Conservation (phyloP, 2,329 filamentous ascomycete genomes). For the Nemania sp. region DNA sequence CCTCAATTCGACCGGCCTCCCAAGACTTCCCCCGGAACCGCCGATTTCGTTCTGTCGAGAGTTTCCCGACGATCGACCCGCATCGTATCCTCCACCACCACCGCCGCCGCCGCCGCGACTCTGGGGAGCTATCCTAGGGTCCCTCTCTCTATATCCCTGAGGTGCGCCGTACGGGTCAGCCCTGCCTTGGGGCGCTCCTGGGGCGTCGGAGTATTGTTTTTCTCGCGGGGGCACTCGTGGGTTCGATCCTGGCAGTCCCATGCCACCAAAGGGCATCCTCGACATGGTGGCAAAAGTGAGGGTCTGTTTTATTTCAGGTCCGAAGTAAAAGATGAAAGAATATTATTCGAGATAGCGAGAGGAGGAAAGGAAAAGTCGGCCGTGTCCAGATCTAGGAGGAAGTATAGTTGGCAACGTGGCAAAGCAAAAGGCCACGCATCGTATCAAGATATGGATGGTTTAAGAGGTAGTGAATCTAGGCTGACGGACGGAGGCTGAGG, state of each 20-base stretch:
- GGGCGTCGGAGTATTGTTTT: slow-evolving; percentile 21
- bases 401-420: not conserved
- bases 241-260: slow-evolving; percentile 24
- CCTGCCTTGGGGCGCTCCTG: slow-evolving; percentile 14
- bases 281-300: slow-evolving; percentile 15
- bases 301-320: not conserved
- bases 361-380: not conserved
- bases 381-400: not conserved
- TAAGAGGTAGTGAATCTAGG: not conserved
- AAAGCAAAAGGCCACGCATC: slow-evolving; percentile 5
- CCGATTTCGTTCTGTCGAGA: slow-evolving; percentile 18
- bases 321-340: not conserved
- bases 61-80: slow-evolving; percentile 13
- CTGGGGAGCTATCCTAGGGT: slow-evolving; percentile 15
- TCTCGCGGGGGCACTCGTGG: slow-evolving; percentile 23
- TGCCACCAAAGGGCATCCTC: slow-evolving; percentile 26
- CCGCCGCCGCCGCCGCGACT: slow-evolving; percentile 5
- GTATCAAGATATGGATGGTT: not conserved
- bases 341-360: not conserved
- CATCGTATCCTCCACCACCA: slow-evolving; percentile 23
- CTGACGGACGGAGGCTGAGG: not conserved
- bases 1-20: slow-evolving; percentile 21
- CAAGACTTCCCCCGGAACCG: slow-evolving; percentile 11
- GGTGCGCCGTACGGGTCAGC: slow-evolving; percentile 12
- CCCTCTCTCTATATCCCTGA: slow-evolving; percentile 26